A percentile compares a stretch with the other conserved stretches of the same genome.
Evolutionary conservation across 2,329 filamentous ascomycete genomes (phyloP).

Genomic region (Nemania abortiva): DNA sequence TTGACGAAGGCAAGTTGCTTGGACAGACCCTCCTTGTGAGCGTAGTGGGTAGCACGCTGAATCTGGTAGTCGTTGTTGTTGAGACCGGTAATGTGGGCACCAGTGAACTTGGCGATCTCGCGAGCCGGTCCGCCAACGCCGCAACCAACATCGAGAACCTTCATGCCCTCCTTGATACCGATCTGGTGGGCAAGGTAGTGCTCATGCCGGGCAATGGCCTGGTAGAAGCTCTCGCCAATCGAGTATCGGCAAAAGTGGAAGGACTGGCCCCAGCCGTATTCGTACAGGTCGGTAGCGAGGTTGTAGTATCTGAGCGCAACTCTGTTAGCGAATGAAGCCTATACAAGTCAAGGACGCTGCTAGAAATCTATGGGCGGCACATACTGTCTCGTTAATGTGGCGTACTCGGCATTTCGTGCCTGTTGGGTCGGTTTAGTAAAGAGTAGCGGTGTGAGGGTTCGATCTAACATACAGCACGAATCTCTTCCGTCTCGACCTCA

Average conservation of each 20-base stretch:
- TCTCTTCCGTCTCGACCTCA: constrained; percentile 83
- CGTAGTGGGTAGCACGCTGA: constrained; percentile 88
- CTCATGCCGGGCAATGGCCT: constrained; percentile 95
- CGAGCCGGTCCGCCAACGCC: constrained; percentile 95
- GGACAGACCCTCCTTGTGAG: constrained; percentile 81
- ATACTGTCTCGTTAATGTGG: constrained; percentile 91
- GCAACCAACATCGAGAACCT: constrained; percentile 94
- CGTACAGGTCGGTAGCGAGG: constrained; percentile 94
- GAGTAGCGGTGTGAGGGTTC: constrained; percentile 11
- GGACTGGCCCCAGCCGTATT: constrained; percentile 95
- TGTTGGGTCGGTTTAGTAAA: constrained; percentile 53
- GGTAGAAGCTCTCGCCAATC: constrained; percentile 84
- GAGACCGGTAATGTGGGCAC: constrained; percentile 86
- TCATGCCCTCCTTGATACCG: constrained; percentile 86
- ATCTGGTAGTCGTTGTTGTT: constrained; percentile 99
- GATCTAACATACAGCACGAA: constrained; percentile 74
- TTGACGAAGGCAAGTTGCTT: constrained; percentile 88
- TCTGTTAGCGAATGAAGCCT: constrained; percentile 8
- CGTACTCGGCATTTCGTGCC: constrained; percentile 88
- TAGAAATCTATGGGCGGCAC: constrained; percentile 51
- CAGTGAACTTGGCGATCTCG: constrained; percentile 96
- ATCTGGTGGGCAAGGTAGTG: constrained; percentile 96
- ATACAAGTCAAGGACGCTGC: background rate
- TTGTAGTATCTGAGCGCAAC: constrained; percentile 83
- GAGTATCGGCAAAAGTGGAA: constrained; percentile 99